phyloP scores from a whole-genome alignment of 768 basidiomycete genomes.

The Suillus lakei region DNA sequence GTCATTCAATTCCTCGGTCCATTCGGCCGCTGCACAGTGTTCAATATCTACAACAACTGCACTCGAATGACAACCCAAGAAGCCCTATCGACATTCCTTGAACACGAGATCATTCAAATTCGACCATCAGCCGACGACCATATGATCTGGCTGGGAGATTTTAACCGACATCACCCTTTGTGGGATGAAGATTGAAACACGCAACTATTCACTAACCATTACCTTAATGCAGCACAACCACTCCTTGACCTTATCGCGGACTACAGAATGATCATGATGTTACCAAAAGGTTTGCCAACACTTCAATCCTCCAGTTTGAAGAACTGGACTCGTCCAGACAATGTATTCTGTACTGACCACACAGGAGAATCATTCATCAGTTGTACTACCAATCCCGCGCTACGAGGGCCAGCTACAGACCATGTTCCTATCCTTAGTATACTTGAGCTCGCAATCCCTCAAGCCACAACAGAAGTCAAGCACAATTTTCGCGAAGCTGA shows the following conservation, averaged over 20 bases:
- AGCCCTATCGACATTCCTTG: background rate
- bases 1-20: background rate
- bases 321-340: slow-evolving; percentile 17
- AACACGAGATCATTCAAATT: background rate
- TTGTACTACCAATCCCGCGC: background rate
- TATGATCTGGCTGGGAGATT: slow-evolving; percentile 7
- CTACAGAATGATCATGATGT: slow-evolving; percentile 11
- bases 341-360: slow-evolving; percentile 13
- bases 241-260: slow-evolving; percentile 13
- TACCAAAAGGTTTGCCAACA: slow-evolving; percentile 13
- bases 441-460: background rate
- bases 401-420: background rate
- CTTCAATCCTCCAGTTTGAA: background rate
- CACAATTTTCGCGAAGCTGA: background rate
- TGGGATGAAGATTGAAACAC: slow-evolving; percentile 24
- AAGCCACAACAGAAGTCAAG: too few species aligned
- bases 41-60: slow-evolving; percentile 18
- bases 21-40: background rate
- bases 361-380: accelerated
- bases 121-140: slow-evolving; percentile 1
- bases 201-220: slow-evolving; percentile 18
- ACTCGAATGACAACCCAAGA: background rate
- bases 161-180: slow-evolving; percentile 26
- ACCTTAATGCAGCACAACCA: background rate
- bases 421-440: slow-evolving; percentile 5